Evolutionary conservation across 1,284 basidiomycete species (phyloP).

Genomic region (Ustilago trichophora): DNA sequence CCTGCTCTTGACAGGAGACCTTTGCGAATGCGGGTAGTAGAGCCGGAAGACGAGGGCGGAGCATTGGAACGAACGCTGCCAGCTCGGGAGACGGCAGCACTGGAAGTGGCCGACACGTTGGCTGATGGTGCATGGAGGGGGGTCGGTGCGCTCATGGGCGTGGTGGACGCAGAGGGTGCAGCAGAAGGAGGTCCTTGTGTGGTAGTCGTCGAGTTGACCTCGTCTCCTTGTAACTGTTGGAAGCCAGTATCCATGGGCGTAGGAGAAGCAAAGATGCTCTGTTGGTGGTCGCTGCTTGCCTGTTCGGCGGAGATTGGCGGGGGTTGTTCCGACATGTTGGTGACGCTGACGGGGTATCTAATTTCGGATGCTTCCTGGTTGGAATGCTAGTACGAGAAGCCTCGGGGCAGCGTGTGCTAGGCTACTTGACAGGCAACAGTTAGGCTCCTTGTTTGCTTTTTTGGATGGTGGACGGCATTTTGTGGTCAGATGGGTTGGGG

Average conservation of each 20-base stretch:
- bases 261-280: conserved; percentile 24
- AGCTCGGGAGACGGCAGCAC: conserved; percentile 32
- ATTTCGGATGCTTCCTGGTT: too few species aligned
- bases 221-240: background rate
- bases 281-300: background rate
- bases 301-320: background rate
- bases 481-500: too few species aligned
- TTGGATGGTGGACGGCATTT: too few species aligned
- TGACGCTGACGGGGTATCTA: too few species aligned
- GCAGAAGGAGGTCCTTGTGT: conserved; percentile 20
- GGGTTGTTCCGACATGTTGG: conserved; percentile 20
- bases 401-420: too few species aligned
- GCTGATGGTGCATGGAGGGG: conserved; percentile 18
- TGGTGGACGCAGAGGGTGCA: conserved; percentile 9
- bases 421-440: too few species aligned
- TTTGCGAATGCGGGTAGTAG: conserved; percentile 38
- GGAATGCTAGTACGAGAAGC: too few species aligned
- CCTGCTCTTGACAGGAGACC: conserved; percentile 43
- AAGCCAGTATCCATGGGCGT: conserved; percentile 17
- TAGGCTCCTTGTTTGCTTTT: too few species aligned
- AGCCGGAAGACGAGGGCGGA: conserved; percentile 34
- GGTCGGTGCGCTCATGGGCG: conserved; percentile 35
- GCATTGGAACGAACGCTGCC: conserved; percentile 37
- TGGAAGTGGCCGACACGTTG: conserved; percentile 17
- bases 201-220: background rate